Evolutionary conservation across 2,329 filamentous ascomycete genomes (phyloP), one percentile per base, ranked within the genome.

Genomic region (Calonectria hongkongensis): DNA sequence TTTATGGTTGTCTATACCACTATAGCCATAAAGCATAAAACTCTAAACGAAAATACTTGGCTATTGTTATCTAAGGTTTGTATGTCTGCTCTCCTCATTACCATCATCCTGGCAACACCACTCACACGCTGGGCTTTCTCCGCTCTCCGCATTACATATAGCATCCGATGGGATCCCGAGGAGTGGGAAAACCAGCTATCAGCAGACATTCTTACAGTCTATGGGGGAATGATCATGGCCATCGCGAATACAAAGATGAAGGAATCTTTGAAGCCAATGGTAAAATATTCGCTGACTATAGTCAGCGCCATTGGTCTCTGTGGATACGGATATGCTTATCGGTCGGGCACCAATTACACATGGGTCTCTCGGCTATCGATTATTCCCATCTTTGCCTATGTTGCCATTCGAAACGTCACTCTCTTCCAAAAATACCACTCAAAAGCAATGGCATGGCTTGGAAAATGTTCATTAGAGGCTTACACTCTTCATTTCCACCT

Each of bases 401-500:
- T 89, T 16, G 81, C 87, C 2, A 80, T 92, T 2, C 87, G 91
- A 12, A 92, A 91, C 56, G 74, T 80, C 47, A 74, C 76, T 6
- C 62, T 66, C 1, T 73, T 76, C 0, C 75, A 75, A 0, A 75
- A 73, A 15, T 77, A 73, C 68, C 76, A 79, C 21, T 81, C 89
- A 13, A 83, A 87, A 18, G 85, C 84, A 15, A 82, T 84, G 64
- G 87, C 88, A 0, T 89, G 86, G 83, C 81, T 93, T 0, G 91
- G 92, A 1, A 84, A 84, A 4, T 88, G 87, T 72, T 90, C 89
- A 0, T 85, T 92, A 2, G 91, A 93, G 79, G 88, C 89, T 1
- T 92, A 90, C 73, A 85, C 91, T 0, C 83, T 93, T 50, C 90
- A 92, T 70, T 88, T 89, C 79, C 92, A 93, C 77, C 86, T 92